phyloP scores from a whole-genome alignment of 2,329 filamentous ascomycete species.

The Penicillium sp. region DNA sequence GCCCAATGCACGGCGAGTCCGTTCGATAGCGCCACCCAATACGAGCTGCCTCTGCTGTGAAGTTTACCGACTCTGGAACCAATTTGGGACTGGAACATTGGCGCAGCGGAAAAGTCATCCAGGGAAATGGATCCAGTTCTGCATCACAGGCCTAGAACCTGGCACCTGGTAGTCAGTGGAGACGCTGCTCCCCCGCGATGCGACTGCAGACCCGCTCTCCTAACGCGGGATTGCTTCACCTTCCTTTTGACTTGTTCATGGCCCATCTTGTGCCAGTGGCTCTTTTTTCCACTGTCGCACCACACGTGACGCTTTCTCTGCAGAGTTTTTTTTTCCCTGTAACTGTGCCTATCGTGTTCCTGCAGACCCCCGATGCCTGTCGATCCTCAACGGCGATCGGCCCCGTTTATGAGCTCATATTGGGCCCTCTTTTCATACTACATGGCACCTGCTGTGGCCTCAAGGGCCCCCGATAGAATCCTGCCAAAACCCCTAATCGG shows the following conservation, averaged over 20 bases:
- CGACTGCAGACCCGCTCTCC: constrained; percentile 15
- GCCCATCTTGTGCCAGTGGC: background rate
- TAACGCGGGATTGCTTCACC: constrained; percentile 1
- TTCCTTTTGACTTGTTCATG: background rate
- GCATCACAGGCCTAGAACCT: constrained; percentile 13
- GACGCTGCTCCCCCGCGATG: constrained; percentile 13
- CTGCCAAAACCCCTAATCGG: background rate
- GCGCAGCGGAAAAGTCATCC: background rate
- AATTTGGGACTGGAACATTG: background rate
- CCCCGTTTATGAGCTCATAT: background rate
- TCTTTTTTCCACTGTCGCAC: background rate
- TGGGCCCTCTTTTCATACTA: background rate
- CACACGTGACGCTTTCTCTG: background rate
- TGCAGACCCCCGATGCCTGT: background rate
- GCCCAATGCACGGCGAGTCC: constrained; percentile 11
- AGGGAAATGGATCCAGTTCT: background rate
- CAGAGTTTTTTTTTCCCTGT: background rate
- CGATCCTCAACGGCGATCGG: background rate
- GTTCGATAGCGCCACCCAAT: constrained; percentile 16
- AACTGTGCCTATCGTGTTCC: background rate
- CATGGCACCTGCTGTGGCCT: background rate
- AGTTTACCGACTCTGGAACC: background rate
- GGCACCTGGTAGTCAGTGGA: constrained; percentile 1
- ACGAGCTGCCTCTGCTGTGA: background rate
- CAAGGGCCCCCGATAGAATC: background rate